Percentiles rank a stretch among this genome's conserved stretches.
Evolutionary conservation across 2,329 filamentous ascomycete species (phyloP).

Genomic region (Aspergillus udagawae): DNA sequence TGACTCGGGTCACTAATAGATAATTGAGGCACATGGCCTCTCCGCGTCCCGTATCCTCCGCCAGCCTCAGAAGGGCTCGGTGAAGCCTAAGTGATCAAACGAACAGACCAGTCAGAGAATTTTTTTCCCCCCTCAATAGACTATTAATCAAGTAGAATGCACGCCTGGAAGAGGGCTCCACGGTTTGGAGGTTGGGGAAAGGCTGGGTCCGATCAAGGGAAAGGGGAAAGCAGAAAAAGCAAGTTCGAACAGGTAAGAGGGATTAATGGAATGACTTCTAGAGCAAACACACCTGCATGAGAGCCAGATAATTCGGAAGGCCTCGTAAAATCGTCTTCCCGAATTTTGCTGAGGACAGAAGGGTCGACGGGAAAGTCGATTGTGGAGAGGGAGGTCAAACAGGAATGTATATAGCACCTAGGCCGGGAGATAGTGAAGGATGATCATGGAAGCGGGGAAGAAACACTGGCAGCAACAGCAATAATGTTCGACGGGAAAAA

Average conservation of each 20-base stretch:
- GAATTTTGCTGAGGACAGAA: conserved; percentile 24
- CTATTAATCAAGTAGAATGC: not conserved
- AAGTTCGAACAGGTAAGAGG: conserved; percentile 4
- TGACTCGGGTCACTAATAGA: conserved; percentile 84
- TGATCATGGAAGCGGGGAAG: conserved; percentile 41
- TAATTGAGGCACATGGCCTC: conserved; percentile 58
- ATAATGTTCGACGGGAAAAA: conserved; percentile 11
- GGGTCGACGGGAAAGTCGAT: conserved; percentile 19
- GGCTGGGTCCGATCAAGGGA: not conserved
- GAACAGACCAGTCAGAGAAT: conserved; percentile 2
- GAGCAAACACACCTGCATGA: conserved; percentile 36
- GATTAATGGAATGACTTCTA: not conserved
- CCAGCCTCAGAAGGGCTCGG: conserved; percentile 37
- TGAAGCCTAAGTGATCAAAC: conserved; percentile 34
- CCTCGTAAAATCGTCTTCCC: conserved; percentile 16
- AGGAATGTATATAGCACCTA: conserved; percentile 31
- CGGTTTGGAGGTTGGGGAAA: not conserved
- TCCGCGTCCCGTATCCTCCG: conserved; percentile 48
- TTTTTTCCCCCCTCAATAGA: not conserved
- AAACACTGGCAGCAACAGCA: not conserved
- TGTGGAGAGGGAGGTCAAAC: conserved; percentile 28
- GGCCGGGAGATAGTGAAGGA: conserved; percentile 27
- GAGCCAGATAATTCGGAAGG: conserved; percentile 27
- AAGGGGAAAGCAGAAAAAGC: conserved; percentile 2
- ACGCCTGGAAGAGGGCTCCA: not conserved